phyloP scores from a whole-genome alignment of 2,329 filamentous ascomycete genomes.

The Arthrobotrys iridis region DNA sequence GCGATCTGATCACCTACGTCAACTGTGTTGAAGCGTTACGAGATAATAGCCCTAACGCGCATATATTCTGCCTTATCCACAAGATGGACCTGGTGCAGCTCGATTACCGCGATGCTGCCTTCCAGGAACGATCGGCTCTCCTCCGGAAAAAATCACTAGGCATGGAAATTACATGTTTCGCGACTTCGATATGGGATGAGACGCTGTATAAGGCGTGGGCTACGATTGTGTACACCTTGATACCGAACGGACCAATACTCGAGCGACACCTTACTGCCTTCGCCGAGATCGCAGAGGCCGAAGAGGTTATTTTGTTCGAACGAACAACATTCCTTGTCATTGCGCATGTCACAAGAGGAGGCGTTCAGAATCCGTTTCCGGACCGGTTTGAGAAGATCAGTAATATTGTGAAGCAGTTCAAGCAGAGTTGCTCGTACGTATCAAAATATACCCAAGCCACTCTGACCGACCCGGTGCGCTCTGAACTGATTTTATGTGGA shows the following conservation, averaged over 20 bases:
- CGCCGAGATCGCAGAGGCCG: conserved; percentile 85
- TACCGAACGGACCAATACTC: conserved; percentile 90
- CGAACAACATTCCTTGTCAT: conserved; percentile 95
- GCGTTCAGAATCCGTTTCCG: conserved; percentile 85
- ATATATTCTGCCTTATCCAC: conserved; percentile 95
- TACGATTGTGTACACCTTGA: conserved; percentile 94
- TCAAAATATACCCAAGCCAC: conserved; percentile 61
- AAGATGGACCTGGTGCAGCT: conserved; percentile 97
- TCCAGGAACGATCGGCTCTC: conserved; percentile 74
- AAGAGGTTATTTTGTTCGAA: conserved; percentile 94
- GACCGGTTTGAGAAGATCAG: conserved; percentile 95
- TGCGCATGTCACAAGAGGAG: conserved; percentile 83
- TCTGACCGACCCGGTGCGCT: conserved; percentile 59
- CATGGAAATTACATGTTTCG: conserved; percentile 83
- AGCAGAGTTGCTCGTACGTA: conserved; percentile 73
- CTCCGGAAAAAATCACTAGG: conserved; percentile 63
- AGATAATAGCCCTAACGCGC: conserved; percentile 82
- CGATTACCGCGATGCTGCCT: conserved; percentile 79
- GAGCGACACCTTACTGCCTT: conserved; percentile 85
- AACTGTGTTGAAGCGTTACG: conserved; percentile 87
- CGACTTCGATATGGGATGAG: conserved; percentile 98
- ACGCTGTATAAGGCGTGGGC: conserved; percentile 98
- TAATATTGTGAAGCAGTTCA: conserved; percentile 98
- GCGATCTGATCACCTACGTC: conserved; percentile 90
- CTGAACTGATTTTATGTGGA: conserved; percentile 62